Percentiles rank a stretch among this genome's conserved stretches.
phyloP scores from a whole-genome alignment of 148 eudicot genomes.

The Arbutus unedo region DNA sequence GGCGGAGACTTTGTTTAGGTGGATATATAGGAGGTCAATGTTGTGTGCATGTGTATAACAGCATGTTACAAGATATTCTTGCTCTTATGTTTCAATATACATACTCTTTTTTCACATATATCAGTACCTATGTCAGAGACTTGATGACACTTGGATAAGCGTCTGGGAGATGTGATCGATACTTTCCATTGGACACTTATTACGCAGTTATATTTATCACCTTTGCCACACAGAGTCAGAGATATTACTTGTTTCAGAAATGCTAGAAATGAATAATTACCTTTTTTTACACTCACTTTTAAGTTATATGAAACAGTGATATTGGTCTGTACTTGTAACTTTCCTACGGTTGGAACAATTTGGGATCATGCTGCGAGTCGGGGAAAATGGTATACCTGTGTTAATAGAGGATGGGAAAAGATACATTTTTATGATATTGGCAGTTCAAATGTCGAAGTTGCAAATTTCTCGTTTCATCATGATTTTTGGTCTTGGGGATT shows the following conservation, averaged over 20 bases:
- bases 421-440: not conserved
- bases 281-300: not conserved
- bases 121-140: not conserved
- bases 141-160: not conserved
- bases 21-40: not conserved
- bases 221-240: not conserved
- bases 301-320: not conserved
- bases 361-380: not conserved
- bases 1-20: not conserved
- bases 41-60: not conserved
- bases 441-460: not conserved
- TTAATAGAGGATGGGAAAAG: not conserved
- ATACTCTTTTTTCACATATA: not conserved
- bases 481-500: not conserved
- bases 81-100: not conserved
- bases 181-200: not conserved
- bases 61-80: not conserved
- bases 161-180: not conserved
- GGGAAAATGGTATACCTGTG: not conserved
- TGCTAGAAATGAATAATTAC: conserved; percentile 3
- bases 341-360: not conserved
- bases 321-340: not conserved
- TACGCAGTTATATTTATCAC: not conserved
- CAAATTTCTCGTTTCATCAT: not conserved
- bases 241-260: not conserved